These are phyloP conservation scores for Parietaria judaica DNA, from an alignment of 306 rosid genomes.

Conservation along the genomic window DNA sequence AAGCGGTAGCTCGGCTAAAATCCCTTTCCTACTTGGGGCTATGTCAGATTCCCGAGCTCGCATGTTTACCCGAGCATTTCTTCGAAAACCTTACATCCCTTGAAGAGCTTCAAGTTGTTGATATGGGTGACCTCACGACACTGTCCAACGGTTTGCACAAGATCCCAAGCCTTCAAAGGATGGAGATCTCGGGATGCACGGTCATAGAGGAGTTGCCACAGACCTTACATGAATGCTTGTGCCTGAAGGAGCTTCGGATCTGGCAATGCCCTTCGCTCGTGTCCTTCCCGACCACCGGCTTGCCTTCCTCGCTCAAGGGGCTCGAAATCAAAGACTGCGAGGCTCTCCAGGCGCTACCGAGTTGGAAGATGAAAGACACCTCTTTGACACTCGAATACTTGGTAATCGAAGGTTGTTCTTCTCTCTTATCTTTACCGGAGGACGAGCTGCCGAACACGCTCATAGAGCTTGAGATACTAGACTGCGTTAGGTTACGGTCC, in stretches of 20 bases:
- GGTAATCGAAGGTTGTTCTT: conserved; percentile 27
- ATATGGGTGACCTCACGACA: conserved; percentile 16
- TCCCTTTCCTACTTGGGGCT: conserved; percentile 23
- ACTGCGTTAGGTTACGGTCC: conserved; percentile 17
- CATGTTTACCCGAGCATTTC: conserved; percentile 15
- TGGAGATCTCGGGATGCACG: conserved; percentile 27
- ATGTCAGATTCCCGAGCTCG: conserved; percentile 16
- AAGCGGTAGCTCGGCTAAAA: conserved; percentile 8
- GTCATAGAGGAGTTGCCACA: conserved; percentile 18
- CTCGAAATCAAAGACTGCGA: conserved; percentile 25
- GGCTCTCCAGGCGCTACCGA: conserved; percentile 19
- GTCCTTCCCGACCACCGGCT: conserved; percentile 13
- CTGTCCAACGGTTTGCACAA: conserved; percentile 24
- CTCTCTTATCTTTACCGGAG: conserved; percentile 21
- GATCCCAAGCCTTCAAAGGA: conserved; percentile 18
- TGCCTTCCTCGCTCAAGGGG: conserved; percentile 19
- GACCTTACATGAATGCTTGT: conserved; percentile 8
- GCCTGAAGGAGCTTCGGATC: conserved; percentile 22
- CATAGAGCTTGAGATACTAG: conserved; percentile 21
- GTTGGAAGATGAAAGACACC: conserved; percentile 11
- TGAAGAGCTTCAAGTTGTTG: conserved; percentile 21
- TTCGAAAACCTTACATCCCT: conserved; percentile 17
- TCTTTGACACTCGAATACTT: conserved; percentile 22
- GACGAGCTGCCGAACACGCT: conserved; percentile 22
- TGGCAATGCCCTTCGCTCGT: conserved; percentile 22